Evolutionary conservation across 192 early-diverging fungal genomes (phyloP), one percentile per base, ranked within the genome.

Genomic region (Backusella morwellensis): DNA sequence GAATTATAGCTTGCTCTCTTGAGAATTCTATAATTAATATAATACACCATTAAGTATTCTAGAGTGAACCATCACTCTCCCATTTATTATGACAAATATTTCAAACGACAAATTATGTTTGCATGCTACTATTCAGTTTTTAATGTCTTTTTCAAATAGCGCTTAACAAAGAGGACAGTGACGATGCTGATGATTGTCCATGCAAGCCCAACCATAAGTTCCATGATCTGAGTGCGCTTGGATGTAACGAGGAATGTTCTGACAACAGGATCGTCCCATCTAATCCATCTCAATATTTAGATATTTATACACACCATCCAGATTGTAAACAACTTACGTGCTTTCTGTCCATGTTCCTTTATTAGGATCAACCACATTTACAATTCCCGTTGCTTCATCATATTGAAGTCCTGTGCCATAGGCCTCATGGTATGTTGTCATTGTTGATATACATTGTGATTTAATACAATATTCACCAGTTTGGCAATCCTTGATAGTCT

Each of bases 401-500:
- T 82, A 82, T 11, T 70, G 70, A 66, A 89, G 73, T 26, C 88
- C 88, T 38, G 76, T 71, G 14, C 88, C 88, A 75, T 84, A 89
- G 0, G 88, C 81, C 23, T 88, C 84, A 75, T 89, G 86, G 41
- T 86, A 89, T 11, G 82, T 74, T n/a, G 88, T 89, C 66, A 88
- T 71, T 7, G 85, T 83, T 15, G 54, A 66, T 36, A 85, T 75
- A 66, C 88, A 89, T 23, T 83, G 72, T 29, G 80, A 41, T 3
- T 75, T 76, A 6, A 85, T 79, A 56, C 88, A 89, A 47, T 80
- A 82, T 75, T 89, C 82, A 2, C 78, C 77, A 15, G 71, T 8
- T 26, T 66, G 29, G 68, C 80, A 87, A 17, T 81, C 71, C 11
- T 78, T 68, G 5, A 69, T 78, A 0, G 50, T 75, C 15, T 81